phyloP scores from a whole-genome alignment of 441 rosid genomes.

The Populus hybrid region DNA sequence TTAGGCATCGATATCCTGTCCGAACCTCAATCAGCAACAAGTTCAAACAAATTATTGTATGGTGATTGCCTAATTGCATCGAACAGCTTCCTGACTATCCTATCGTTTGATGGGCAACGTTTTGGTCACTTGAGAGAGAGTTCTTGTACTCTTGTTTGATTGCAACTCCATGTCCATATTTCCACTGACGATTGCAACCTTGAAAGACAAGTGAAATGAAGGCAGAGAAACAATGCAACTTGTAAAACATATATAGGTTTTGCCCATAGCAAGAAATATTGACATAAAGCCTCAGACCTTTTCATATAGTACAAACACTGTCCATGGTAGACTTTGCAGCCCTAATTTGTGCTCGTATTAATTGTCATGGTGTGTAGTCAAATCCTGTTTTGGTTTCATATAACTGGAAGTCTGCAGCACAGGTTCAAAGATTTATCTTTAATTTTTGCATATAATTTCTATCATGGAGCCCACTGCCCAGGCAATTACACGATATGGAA shows the following conservation, averaged over 20 bases:
- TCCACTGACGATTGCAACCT: not conserved
- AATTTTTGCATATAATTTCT: slow-evolving; percentile 7
- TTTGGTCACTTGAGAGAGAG: not conserved
- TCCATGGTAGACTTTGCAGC: not conserved
- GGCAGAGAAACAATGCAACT: not conserved
- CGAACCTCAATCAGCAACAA: slow-evolving; percentile 13
- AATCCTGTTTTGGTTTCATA: slow-evolving; percentile 9
- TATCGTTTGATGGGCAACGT: not conserved
- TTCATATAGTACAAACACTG: not conserved
- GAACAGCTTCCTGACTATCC: not conserved
- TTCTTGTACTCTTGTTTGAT: not conserved
- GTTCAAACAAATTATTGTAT: not conserved
- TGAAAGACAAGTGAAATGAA: not conserved
- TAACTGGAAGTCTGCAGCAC: slow-evolving; percentile 1
- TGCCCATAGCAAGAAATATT: too few species aligned
- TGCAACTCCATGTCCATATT: not conserved
- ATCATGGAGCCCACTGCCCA: slow-evolving; percentile 25
- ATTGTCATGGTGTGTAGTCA: slow-evolving; percentile 20
- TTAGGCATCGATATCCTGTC: not conserved
- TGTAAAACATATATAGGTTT: too few species aligned
- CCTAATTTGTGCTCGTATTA: slow-evolving; percentile 9
- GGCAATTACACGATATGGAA: not conserved
- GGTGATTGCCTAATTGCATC: slow-evolving; percentile 5
- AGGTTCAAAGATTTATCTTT: not conserved
- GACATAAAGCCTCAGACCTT: too few species aligned